Conservation (phyloP, 768 basidiomycete genomes). For the Suillus sp. region DNA sequence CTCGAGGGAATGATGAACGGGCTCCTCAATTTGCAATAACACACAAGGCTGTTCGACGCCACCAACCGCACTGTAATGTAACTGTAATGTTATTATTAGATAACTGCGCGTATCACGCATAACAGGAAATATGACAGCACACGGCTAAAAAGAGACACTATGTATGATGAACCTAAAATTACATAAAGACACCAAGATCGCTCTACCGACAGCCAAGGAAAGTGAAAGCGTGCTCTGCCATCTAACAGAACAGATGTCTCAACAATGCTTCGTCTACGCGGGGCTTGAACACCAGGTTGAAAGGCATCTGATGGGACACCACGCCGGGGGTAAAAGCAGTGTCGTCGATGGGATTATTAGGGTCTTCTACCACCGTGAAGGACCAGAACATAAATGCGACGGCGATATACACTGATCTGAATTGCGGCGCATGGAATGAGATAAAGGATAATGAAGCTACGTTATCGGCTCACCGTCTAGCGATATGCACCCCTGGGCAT, state of each 20-base stretch:
- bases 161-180: too few species aligned
- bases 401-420: conserved; percentile 65
- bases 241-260: background rate
- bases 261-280: conserved; percentile 29
- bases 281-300: conserved; percentile 56
- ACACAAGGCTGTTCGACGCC: background rate
- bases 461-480: conserved; percentile 21
- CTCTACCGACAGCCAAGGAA: background rate
- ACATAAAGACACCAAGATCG: background rate
- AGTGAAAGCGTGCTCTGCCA: background rate
- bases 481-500: conserved; percentile 59
- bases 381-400: conserved; percentile 66
- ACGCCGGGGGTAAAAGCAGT: conserved; percentile 63
- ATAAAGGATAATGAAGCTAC: background rate
- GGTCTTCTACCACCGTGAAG: conserved; percentile 53
- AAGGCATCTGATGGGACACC: conserved; percentile 64
- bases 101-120: background rate
- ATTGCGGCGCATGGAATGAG: background rate
- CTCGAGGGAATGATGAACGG: background rate
- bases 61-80: background rate
- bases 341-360: conserved; percentile 56
- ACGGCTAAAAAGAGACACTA: background rate
- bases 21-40: background rate
- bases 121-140: background rate
- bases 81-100: background rate